Evolutionary conservation across 2,329 filamentous ascomycete species (phyloP).

Genomic region (Fusarium sp.): DNA sequence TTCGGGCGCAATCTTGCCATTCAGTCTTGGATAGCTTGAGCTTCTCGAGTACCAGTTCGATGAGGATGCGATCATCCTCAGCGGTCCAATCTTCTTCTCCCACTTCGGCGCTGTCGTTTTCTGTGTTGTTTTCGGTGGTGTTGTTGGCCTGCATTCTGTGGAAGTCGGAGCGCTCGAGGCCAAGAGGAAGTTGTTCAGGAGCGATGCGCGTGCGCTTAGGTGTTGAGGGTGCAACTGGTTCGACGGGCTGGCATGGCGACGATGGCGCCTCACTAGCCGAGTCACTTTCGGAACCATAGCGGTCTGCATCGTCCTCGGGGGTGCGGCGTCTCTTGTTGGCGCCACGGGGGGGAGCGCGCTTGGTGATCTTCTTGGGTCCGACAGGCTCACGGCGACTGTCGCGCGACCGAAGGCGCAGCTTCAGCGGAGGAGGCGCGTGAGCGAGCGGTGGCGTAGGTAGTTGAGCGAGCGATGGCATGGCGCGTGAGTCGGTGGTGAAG

Average conservation of each 20-base stretch:
- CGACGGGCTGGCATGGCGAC: conserved; percentile 9
- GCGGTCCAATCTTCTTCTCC: conserved; percentile 66
- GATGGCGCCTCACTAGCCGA: conserved; percentile 47
- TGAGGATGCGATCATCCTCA: conserved; percentile 73
- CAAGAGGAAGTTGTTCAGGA: conserved; percentile 69
- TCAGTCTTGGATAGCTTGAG: conserved; percentile 72
- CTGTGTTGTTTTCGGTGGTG: conserved; percentile 41
- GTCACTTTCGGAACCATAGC: conserved; percentile 54
- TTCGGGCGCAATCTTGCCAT: conserved; percentile 75
- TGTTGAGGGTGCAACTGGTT: conserved; percentile 58
- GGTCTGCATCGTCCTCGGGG: conserved; percentile 59
- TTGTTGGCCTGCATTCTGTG: conserved; percentile 55
- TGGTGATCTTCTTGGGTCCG: conserved; percentile 61
- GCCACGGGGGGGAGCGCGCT: conserved; percentile 61
- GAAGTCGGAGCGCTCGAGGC: conserved; percentile 69
- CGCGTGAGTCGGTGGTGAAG: conserved; percentile 51
- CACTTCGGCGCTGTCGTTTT: conserved; percentile 57
- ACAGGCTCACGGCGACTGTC: conserved; percentile 47
- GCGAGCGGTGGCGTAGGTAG: conserved; percentile 68
- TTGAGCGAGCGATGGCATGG: conserved; percentile 46
- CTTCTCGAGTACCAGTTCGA: conserved; percentile 76
- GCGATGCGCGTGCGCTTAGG: conserved; percentile 72
- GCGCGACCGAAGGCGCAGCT: conserved; percentile 66
- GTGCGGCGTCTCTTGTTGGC: conserved; percentile 66
- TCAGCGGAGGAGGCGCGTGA: conserved; percentile 63